Base-by-base conservation (phyloP, 169 alveolate species). In the Eimeria sp. region DNA sequence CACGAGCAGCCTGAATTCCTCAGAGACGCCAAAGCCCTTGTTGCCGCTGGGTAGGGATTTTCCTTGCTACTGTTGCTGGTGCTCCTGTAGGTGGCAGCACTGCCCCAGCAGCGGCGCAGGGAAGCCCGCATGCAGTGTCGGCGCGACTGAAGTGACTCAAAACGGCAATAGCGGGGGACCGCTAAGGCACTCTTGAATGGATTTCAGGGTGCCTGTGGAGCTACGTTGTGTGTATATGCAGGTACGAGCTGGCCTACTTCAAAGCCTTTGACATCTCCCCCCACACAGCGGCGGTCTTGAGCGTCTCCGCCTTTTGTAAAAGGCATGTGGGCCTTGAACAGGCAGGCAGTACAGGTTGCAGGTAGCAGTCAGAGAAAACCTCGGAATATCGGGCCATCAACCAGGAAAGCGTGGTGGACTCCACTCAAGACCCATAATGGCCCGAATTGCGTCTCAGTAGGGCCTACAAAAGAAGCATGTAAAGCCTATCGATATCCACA, bases 211-310 rank as follows among this genome's bases (percentile, higher is more conserved):
- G 80, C 11, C 10, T 71, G 80, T 68, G 9, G 54, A 13, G 80
- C 52, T 71, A 20, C n/a, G 54, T 3, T 37, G 49, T n/a, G n/a
- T n/a, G 52, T n/a, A 20, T 82, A 25, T 0, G 80, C 91, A 85
- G 91, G 68, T 85, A 85, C 91, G 91, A 85, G 78, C 23, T 85
- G 76, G 80, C 76, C 25, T 60, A 62, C 91, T 62, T 85, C 40
- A n/a, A 33, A 49, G 91, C 91, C 4, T 85, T 85, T 20, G 91
- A 85, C 49, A 13, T 85, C 49, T 58, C 91, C 30, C 91, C 91
- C 18, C 91, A 85, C 43, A 62, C 58, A n/a, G 49, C 80, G 33
- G 91, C 60, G 8, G 91, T 85, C 33, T 60, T 85, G 37, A 85
- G 80, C 52, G 91, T 85, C 62, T 85, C 91, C 68, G 56, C 91